Conservation (phyloP, 495 filamentous ascomycete species). For the Penicillium salamii region DNA sequence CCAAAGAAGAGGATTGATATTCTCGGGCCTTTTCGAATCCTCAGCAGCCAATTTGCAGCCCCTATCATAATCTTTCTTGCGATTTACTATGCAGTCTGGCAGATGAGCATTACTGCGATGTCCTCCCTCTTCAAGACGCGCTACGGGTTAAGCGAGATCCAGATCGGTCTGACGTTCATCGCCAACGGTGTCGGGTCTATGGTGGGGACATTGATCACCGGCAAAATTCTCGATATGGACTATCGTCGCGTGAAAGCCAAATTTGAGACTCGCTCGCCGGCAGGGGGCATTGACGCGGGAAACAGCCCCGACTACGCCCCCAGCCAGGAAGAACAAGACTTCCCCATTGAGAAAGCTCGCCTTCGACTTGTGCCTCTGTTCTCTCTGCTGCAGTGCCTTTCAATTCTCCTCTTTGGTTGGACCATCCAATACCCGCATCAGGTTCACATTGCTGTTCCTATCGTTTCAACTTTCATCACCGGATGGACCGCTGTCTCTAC, state of each 20-base stretch:
- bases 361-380: constrained; percentile 40
- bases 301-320: too few relatives aligned
- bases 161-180: constrained; percentile 50
- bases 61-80: constrained; percentile 50
- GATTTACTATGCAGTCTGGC: constrained; percentile 54
- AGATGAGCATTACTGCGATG: constrained; percentile 55
- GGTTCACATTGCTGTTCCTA: constrained; percentile 50
- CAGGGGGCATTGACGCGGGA: too few relatives aligned
- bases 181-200: constrained; percentile 52
- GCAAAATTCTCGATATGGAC: constrained; percentile 42
- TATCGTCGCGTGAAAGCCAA: constrained; percentile 37
- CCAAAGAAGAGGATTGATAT: too few relatives aligned
- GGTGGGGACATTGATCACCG: constrained; percentile 45
- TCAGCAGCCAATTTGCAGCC: constrained; percentile 38
- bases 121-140: constrained; percentile 42
- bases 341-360: constrained; percentile 13
- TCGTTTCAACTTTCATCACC: constrained; percentile 58
- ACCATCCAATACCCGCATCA: constrained; percentile 41
- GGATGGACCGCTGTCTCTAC: constrained; percentile 53
- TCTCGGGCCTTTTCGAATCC: constrained; percentile 43
- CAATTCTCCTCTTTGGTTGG: constrained; percentile 58
- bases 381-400: constrained; percentile 38
- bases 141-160: constrained; percentile 43
- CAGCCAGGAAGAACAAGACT: too few relatives aligned
- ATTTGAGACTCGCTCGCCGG: neutral